Conservation (phyloP, 768 basidiomycete genomes). For the Rhodotorula graminis region DNA sequence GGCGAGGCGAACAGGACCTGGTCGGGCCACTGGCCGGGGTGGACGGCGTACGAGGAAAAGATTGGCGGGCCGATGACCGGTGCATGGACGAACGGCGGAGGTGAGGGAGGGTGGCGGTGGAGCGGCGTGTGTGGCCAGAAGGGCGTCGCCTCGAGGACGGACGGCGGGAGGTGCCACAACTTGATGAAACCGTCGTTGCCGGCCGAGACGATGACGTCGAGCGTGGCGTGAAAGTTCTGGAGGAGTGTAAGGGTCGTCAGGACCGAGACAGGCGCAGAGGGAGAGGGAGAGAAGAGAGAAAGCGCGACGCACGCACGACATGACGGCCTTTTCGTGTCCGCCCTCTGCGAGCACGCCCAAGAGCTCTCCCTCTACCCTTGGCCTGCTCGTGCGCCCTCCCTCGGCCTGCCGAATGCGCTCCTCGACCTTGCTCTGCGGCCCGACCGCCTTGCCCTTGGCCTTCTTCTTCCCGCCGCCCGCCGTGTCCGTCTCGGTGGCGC, state of each 20-base stretch:
- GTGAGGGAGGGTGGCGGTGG: neutral
- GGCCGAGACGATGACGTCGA: slow-evolving; percentile 6
- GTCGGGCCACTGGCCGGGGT: slow-evolving; percentile 25
- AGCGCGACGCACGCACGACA: slow-evolving; percentile 7
- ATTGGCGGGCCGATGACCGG: neutral
- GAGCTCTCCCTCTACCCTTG: slow-evolving; percentile 19
- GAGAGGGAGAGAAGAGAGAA: too few relatives aligned
- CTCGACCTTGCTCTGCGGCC: neutral
- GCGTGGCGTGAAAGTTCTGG: slow-evolving; percentile 19
- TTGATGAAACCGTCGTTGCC: slow-evolving; percentile 14
- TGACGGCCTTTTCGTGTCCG: slow-evolving; percentile 4
- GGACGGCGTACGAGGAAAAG: slow-evolving; percentile 14
- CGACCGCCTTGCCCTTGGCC: neutral
- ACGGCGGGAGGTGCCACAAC: slow-evolving; percentile 8
- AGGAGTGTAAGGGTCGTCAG: too few relatives aligned
- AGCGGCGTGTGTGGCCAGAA: neutral
- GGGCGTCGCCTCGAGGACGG: slow-evolving; percentile 3
- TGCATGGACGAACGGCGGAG: neutral
- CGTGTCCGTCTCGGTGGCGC: too few relatives aligned
- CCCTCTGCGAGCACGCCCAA: neutral
- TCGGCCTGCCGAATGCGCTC: neutral
- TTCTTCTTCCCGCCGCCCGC: neutral
- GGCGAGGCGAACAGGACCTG: slow-evolving; percentile 4
- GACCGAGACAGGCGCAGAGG: rapidly evolving
- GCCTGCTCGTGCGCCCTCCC: neutral